These are phyloP conservation scores for Citrus sp. DNA, from an alignment of 345 rosid genomes.

Conservation along the genomic window DNA sequence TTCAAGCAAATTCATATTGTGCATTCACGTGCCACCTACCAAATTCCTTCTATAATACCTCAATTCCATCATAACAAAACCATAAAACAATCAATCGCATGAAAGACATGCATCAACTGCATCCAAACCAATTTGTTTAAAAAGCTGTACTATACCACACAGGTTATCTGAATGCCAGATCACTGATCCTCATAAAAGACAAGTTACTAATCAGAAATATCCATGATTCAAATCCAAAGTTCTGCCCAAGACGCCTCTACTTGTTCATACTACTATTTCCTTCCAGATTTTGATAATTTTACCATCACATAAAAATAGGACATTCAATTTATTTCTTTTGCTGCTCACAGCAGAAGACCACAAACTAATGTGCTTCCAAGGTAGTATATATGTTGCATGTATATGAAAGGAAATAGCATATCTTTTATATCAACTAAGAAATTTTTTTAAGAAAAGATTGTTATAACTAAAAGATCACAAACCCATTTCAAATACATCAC, in stretches of 20 bases:
- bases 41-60: neutral
- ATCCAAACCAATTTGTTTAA: neutral
- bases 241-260: neutral
- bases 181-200: neutral
- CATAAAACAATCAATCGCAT: neutral
- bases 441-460: neutral
- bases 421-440: neutral
- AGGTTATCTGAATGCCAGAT: neutral
- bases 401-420: neutral
- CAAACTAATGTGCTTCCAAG: neutral
- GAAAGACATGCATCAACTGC: neutral
- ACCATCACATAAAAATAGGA: neutral
- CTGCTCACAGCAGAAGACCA: neutral
- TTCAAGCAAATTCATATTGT: neutral
- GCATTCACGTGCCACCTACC: neutral
- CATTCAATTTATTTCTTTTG: neutral
- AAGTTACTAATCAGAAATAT: neutral
- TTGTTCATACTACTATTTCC: neutral
- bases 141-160: neutral
- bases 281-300: neutral
- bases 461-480: neutral
- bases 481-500: neutral
- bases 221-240: neutral
- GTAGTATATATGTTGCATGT: neutral
- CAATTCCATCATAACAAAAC: neutral